These are phyloP conservation scores for Hirsutella minnesotensis DNA, from an alignment of 2,329 filamentous ascomycete species.

Conservation along the genomic window DNA sequence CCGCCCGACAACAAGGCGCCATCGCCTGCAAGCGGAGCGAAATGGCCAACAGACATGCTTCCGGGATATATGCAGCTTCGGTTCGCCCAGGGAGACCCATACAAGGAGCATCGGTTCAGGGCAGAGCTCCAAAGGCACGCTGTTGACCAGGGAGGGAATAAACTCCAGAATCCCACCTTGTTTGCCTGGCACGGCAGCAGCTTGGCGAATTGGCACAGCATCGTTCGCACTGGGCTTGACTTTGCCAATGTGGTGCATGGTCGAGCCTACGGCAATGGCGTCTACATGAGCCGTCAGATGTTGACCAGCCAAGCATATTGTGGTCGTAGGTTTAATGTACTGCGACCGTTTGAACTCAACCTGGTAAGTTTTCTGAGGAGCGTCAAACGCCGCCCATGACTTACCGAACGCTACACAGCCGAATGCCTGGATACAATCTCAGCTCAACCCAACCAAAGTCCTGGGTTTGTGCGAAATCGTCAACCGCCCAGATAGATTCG, in stretches of 20 bases:
- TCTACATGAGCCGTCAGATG: constrained; percentile 58
- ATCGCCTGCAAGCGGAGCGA: no score
- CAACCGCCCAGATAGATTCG: constrained; percentile 56
- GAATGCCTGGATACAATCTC: constrained; percentile 53
- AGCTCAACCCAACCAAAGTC: constrained; percentile 44
- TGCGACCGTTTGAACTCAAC: no score
- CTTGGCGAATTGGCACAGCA: constrained; percentile 77
- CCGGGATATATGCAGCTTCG: constrained; percentile 65
- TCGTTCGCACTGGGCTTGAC: constrained; percentile 71
- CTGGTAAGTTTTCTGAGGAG: no score
- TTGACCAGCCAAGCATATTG: constrained; percentile 1
- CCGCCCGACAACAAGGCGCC: background rate
- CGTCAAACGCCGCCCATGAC: no score
- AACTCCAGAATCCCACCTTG: constrained; percentile 49
- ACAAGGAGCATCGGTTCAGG: constrained; percentile 70
- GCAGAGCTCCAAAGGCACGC: constrained; percentile 37
- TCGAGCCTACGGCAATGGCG: constrained; percentile 63
- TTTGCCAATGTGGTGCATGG: constrained; percentile 53
- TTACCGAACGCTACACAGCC: background rate
- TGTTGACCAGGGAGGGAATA: constrained; percentile 18
- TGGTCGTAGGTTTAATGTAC: no score
- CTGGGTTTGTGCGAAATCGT: constrained; percentile 79
- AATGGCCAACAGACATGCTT: background rate
- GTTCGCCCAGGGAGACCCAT: constrained; percentile 77
- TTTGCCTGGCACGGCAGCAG: constrained; percentile 81